These are phyloP conservation scores for Endocladia muricata DNA, from an alignment of 31 red algal species.

Conservation along the genomic window DNA sequence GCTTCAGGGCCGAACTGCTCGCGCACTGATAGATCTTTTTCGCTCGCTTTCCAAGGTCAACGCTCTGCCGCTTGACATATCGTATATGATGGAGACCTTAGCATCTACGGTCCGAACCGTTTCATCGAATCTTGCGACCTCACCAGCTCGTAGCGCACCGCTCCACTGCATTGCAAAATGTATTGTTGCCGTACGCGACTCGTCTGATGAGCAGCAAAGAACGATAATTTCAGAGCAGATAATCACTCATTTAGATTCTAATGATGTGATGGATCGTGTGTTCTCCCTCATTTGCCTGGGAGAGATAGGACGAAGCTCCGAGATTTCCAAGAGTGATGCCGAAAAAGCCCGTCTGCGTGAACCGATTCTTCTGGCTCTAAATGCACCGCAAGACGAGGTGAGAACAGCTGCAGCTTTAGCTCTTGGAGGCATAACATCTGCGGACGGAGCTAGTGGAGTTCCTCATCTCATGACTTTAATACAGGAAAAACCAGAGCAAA, in stretches of 20 bases:
- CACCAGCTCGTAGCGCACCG: constrained; percentile 27
- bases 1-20: constrained; percentile 66
- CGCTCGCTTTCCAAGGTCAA: constrained; percentile 36
- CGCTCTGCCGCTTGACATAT: constrained; percentile 29
- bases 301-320: constrained; percentile 73
- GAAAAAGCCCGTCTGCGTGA: constrained; percentile 34
- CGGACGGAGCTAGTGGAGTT: constrained; percentile 65
- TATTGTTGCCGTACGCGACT: constrained; percentile 58
- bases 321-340: constrained; percentile 29
- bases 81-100: constrained; percentile 48
- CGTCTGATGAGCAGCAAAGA: constrained; percentile 23
- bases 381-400: constrained; percentile 75
- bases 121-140: constrained; percentile 14
- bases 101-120: constrained; percentile 9
- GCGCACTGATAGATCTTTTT: constrained; percentile 50
- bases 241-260: constrained; percentile 29
- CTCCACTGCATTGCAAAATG: constrained; percentile 72
- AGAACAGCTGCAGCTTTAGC: constrained; percentile 73
- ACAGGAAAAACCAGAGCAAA: constrained; percentile 39
- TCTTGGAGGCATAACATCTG: constrained; percentile 69
- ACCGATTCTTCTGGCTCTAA: constrained; percentile 55
- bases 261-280: constrained; percentile 42
- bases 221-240: constrained; percentile 34
- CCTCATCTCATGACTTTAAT: constrained; percentile 47
- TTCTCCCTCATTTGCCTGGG: constrained; percentile 65